Base-by-base conservation (phyloP, 805 yeast species). In the Lachancea waltii region DNA sequence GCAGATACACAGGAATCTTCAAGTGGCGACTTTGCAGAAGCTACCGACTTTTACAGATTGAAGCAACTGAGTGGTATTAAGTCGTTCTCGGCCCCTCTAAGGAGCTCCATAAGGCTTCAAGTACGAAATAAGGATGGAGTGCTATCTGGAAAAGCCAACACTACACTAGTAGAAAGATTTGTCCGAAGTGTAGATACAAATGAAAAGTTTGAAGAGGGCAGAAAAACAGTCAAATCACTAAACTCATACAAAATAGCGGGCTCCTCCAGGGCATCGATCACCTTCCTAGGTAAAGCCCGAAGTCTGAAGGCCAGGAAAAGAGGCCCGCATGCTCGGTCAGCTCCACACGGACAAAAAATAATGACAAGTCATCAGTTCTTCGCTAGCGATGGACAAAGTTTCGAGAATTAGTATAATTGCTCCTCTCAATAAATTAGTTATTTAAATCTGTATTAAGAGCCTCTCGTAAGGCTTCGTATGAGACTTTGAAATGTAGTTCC, bases 191-290 rank as follows among this genome's bases (percentile, higher is more conserved):
- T 53, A 3, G 67, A 61, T 24, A 58, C 60, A n/a, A 65, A 61
- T 32, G 63, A 59, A 10, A 64, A 60, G 23, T 67, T 61, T 39
- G 64, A 65, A 39, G 71, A 65, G 25, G 70, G 69, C 17, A 65
- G 61, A 17, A 64, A 61, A 27, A 51, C 62, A 5, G 82, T 79
- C 14, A 75, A 74, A 1, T 58, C 75, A 4, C 67, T 75, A 31
- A 72, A 72, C 23, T 67, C 71, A 20, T 73, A 75, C 49, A 77
- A 69, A 53, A 68, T 70, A 8, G 79, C 75, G 1, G 67, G 76
- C 1, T 74, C 80, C 6, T 62, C 74, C 4, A 72, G 68, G 43
- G 75, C 82, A 1, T 73, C 82, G 7, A 71, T 82, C 45, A 71
- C 80, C 32, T 72, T 71, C 38, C 53, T 75, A 51, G 73, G 79